Base-by-base conservation (phyloP, 23 red algal species). In the Cyanidium caldarium region DNA sequence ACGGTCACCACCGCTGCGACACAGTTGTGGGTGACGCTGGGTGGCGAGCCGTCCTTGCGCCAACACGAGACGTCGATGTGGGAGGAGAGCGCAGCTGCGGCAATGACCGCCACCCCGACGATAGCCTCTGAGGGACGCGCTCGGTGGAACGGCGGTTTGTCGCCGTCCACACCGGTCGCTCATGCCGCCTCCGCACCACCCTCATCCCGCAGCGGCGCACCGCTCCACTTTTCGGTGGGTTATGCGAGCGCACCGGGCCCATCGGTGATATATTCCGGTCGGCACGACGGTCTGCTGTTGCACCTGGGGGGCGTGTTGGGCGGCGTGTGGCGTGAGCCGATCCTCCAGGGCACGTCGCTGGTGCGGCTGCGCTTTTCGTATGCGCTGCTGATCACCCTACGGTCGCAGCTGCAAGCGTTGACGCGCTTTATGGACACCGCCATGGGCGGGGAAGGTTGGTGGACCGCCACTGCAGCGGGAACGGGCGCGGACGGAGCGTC, bases 231-330 rank as follows among this genome's bases (percentile, higher is more conserved):
- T 25, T 61, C 51, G 7, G 51, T 61, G 13, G 51, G 51, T 25
- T 61, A 16, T 28, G 51, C 21, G 51, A 61, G 51, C 21, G n/a
- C 31, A 5, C 51, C 51, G 10, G 51, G 31, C n/a, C n/a, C 38
- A 45, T 19, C 70, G 19, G 36, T 75, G 34, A 42, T 36, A 25
- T 75, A 45, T 25, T 75, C 70, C 37, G 46, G 34, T 35, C 45
- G 38, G 23, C 40, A 75, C 23, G 35, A 75, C 26, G 70, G 70
- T 10, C 5, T 75, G 16, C 35, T 75, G 1, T 2, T 58, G 33
- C 46, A 46, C 35, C 58, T 75, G 21, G 46, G 35, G 1, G 37
- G 70, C 16, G 44, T 61, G 5, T 36, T 75, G 7, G 2, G 10
- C 14, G 37, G 19, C 13, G 58, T 75, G 7, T 75, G 70, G 70